These are phyloP conservation scores for Ophiocordyceps camponoti-rufipedis DNA, from an alignment of 2,329 filamentous ascomycete genomes.

Conservation along the genomic window DNA sequence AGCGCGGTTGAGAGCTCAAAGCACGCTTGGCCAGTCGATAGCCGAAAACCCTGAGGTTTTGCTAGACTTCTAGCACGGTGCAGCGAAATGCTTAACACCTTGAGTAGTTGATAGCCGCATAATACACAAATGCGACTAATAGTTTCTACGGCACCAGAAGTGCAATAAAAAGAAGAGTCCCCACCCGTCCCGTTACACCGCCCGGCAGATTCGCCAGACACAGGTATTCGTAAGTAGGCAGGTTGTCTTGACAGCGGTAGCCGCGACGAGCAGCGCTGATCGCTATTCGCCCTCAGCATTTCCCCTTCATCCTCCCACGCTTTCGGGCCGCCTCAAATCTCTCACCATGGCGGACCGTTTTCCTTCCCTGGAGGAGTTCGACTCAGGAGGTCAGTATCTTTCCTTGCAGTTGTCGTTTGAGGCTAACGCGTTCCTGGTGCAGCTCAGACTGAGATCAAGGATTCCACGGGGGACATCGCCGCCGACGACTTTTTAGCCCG, in stretches of 20 bases:
- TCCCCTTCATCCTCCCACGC: background rate
- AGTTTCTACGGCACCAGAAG: too few species aligned
- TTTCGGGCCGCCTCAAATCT: background rate
- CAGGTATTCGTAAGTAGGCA: too few species aligned
- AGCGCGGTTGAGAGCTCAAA: background rate
- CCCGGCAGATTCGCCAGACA: background rate
- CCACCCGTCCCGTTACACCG: background rate
- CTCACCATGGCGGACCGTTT: slow-evolving; percentile 60
- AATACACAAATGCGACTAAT: too few species aligned
- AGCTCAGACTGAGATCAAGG: slow-evolving; percentile 52
- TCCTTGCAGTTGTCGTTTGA: background rate
- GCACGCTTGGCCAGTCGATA: background rate
- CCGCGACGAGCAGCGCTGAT: background rate
- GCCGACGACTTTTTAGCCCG: slow-evolving; percentile 77
- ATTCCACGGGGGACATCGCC: slow-evolving; percentile 37
- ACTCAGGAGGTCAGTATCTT: slow-evolving; percentile 35
- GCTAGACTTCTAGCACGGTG: background rate
- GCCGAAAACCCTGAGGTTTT: background rate
- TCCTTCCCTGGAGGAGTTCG: slow-evolving; percentile 63
- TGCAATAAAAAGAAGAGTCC: too few species aligned
- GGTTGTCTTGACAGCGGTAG: background rate
- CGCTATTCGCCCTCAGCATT: background rate
- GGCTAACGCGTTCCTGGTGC: slow-evolving; percentile 4
- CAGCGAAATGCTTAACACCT: background rate
- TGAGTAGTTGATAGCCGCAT: too few species aligned